phyloP scores from a whole-genome alignment of 352 stramenopile genomes.

The Phytophthora fragariae region DNA sequence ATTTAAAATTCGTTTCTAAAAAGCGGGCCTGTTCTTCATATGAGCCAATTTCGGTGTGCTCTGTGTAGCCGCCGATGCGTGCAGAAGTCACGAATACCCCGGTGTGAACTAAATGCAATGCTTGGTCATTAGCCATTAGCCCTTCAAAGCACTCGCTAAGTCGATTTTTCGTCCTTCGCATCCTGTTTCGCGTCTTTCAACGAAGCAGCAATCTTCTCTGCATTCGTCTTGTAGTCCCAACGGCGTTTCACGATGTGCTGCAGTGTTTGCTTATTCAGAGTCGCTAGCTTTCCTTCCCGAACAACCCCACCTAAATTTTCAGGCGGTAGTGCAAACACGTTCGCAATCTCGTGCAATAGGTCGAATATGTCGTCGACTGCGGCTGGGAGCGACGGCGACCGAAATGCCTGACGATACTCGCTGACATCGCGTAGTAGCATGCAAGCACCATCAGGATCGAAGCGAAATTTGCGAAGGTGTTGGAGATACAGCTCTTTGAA shows the following conservation, averaged over 20 bases:
- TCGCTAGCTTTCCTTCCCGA: slow-evolving; percentile 74
- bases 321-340: slow-evolving; percentile 78
- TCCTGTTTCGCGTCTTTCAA: slow-evolving; percentile 29
- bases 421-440: slow-evolving; percentile 85
- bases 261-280: slow-evolving; percentile 64
- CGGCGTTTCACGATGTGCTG: slow-evolving; percentile 78
- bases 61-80: neutral
- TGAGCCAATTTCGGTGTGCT: too few relatives aligned
- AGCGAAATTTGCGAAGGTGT: slow-evolving; percentile 79
- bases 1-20: too few relatives aligned
- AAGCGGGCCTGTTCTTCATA: too few relatives aligned
- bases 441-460: slow-evolving; percentile 83
- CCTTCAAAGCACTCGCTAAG: neutral
- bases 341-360: slow-evolving; percentile 82
- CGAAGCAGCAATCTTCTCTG: slow-evolving; percentile 74
- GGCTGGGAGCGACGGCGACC: slow-evolving; percentile 27
- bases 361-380: slow-evolving; percentile 78
- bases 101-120: too few relatives aligned
- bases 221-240: slow-evolving; percentile 86
- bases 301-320: slow-evolving; percentile 85
- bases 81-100: too few relatives aligned
- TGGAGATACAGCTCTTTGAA: slow-evolving; percentile 85
- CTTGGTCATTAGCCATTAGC: too few relatives aligned
- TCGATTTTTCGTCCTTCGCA: slow-evolving; percentile 25
- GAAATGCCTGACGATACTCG: slow-evolving; percentile 77